phyloP scores from a whole-genome alignment of 2,329 filamentous ascomycete genomes.

The Mariannaea elegans region DNA sequence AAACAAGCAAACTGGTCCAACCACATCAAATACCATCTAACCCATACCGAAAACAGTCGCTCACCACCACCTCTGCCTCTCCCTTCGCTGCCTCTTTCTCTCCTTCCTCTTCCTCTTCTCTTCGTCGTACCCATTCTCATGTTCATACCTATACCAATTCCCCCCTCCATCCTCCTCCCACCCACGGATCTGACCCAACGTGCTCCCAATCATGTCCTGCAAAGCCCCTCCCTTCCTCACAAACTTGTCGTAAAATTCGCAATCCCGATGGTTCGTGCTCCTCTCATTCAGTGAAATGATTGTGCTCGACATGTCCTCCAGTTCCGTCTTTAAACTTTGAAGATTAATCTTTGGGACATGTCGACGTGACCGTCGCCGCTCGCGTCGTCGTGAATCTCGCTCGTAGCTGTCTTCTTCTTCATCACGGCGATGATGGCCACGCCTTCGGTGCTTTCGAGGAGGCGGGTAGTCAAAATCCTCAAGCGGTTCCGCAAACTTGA shows the following conservation, averaged over 20 bases:
- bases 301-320: constrained; percentile 40
- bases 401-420: constrained; percentile 6
- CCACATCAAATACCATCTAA: not conserved
- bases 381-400: not conserved
- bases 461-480: constrained; percentile 28
- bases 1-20: not conserved
- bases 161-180: constrained; percentile 24
- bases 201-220: constrained; percentile 38
- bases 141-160: not conserved
- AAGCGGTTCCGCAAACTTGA: constrained; percentile 36
- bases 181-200: constrained; percentile 34
- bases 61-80: constrained; percentile 15
- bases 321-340: constrained; percentile 33
- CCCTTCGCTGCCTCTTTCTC: constrained; percentile 22
- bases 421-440: constrained; percentile 27
- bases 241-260: constrained; percentile 39
- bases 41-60: not conserved
- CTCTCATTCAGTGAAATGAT: constrained; percentile 37
- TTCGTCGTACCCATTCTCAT: constrained; percentile 1
- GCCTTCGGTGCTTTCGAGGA: constrained; percentile 25
- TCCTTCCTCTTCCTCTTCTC: constrained; percentile 19
- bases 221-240: constrained; percentile 36
- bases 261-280: constrained; percentile 34
- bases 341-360: constrained; percentile 25
- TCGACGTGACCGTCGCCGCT: constrained; percentile 4